A percentile compares a stretch with the other conserved stretches of the same genome.
These are phyloP conservation scores for Verticillium nonalfalfae DNA, from an alignment of 2,329 filamentous ascomycete genomes.

Conservation along the genomic window DNA sequence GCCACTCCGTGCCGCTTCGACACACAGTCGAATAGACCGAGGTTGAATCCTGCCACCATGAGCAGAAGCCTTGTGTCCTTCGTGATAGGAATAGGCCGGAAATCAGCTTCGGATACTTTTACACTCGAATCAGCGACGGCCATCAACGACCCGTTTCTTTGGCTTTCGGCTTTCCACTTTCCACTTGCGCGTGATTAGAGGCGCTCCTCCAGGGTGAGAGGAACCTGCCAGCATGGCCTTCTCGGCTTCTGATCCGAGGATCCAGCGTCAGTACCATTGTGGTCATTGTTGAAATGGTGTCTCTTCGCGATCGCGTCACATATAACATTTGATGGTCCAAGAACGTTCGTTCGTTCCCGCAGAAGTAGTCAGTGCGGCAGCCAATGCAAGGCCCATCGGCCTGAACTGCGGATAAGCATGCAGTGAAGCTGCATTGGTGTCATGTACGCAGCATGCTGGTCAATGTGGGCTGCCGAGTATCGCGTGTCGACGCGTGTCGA, in stretches of 20 bases:
- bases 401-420: slow-evolving; percentile 2
- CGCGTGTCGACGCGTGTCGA: not conserved
- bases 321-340: not conserved
- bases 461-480: not conserved
- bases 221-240: not conserved
- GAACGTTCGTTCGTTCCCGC: not conserved
- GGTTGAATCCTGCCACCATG: not conserved
- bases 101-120: slow-evolving; percentile 1
- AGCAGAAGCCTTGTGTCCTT: not conserved
- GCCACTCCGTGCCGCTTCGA: not conserved
- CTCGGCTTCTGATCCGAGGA: not conserved
- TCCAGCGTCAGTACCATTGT: not conserved
- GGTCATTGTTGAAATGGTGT: not conserved
- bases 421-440: slow-evolving; percentile 5
- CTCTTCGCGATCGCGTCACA: not conserved
- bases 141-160: not conserved
- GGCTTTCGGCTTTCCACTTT: not conserved
- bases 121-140: too few species aligned
- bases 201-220: too few species aligned
- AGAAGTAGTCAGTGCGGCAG: slow-evolving; percentile 2
- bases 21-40: not conserved
- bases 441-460: slow-evolving; percentile 1
- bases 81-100: not conserved
- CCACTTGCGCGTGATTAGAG: not conserved
- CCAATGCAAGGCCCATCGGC: slow-evolving; percentile 4